Conservation (phyloP, 129 eudicot genomes). For the Cynara cardunculus region DNA sequence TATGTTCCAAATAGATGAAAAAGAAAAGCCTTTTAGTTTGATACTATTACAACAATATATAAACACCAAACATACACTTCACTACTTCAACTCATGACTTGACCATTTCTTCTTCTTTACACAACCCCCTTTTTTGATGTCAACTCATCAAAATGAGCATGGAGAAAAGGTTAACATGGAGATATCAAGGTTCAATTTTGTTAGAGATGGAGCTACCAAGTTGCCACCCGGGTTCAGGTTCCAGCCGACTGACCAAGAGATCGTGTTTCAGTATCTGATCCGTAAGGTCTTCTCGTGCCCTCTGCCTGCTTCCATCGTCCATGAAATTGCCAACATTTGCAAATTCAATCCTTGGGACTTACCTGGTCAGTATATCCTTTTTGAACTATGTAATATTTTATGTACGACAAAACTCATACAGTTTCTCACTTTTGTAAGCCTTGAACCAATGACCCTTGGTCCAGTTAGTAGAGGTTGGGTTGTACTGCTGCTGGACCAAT, state of each 20-base stretch:
- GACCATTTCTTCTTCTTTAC: slow-evolving; percentile 17
- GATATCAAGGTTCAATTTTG: slow-evolving; percentile 60
- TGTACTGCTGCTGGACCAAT: neutral
- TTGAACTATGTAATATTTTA: neutral
- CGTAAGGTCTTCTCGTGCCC: slow-evolving; percentile 66
- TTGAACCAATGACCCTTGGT: no score
- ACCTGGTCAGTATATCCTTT: slow-evolving; percentile 51
- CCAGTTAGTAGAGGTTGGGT: neutral
- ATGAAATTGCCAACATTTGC: slow-evolving; percentile 54
- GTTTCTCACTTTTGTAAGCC: neutral
- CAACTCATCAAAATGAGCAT: slow-evolving; percentile 35
- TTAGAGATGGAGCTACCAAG: slow-evolving; percentile 54
- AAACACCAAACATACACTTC: slow-evolving; percentile 14
- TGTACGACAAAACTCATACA: neutral
- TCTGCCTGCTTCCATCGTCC: slow-evolving; percentile 79
- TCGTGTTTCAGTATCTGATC: slow-evolving; percentile 75
- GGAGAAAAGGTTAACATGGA: slow-evolving; percentile 31
- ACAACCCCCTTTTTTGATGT: slow-evolving; percentile 22
- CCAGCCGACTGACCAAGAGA: slow-evolving; percentile 90
- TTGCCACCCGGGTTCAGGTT: slow-evolving; percentile 91
- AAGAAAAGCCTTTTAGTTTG: slow-evolving; percentile 34
- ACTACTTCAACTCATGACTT: slow-evolving; percentile 26
- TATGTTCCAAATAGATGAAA: slow-evolving; percentile 39
- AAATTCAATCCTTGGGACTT: slow-evolving; percentile 65
- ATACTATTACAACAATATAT: slow-evolving; percentile 29